Evolutionary conservation across 306 rosid species (phyloP), one percentile per base, ranked within the genome.

Genomic region (Cucurbita moschata): DNA sequence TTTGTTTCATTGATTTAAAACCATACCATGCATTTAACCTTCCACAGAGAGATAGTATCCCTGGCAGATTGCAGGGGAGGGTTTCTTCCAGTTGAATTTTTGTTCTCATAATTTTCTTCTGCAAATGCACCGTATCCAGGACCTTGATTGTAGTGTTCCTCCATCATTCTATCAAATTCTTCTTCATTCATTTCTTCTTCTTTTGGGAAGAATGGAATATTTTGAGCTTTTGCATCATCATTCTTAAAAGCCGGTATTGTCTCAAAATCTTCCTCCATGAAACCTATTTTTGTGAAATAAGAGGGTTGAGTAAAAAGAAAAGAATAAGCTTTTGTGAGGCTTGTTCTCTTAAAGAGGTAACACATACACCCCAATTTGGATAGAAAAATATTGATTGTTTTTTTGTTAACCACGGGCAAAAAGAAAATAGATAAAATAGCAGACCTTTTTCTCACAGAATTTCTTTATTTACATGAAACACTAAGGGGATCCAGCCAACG

Each of bases 11-110:
- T 73, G 51, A 73, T 39, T 44, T 42, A 76, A 57, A 42, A 63
- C 6, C 88, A 58, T 89, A 95, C 97, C 83, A 79, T 81, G 88
- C 99, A 95, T 89, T 95, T 95, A 72, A 95, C 96, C 89, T 88
- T 95, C 97, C 97, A 95, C 61, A 70, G 15, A 30, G 86, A 75
- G 66, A 82, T 76, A 59, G 96, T 78, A 52, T 86, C 96, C 66
- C 76, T 82, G 51, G 49, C 77, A 67, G 76, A 75, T 11, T 75
- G 80, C 37, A 47, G 50, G n/a, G 83, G 47, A 43, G 80, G 74
- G 81, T 43, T 78, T 53, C 84, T 68, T 8, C 84, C 92, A 16
- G 79, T 57, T 1, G 69, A 72, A 60, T 76, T 60, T 84, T 89
- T 89, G 77, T 83, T 87, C 79, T 95, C 99, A 76, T 77, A 80